Evolutionary conservation across 805 yeast genomes (phyloP), one percentile per base, ranked within the genome.

Genomic region (Metschnikowia borealis): DNA sequence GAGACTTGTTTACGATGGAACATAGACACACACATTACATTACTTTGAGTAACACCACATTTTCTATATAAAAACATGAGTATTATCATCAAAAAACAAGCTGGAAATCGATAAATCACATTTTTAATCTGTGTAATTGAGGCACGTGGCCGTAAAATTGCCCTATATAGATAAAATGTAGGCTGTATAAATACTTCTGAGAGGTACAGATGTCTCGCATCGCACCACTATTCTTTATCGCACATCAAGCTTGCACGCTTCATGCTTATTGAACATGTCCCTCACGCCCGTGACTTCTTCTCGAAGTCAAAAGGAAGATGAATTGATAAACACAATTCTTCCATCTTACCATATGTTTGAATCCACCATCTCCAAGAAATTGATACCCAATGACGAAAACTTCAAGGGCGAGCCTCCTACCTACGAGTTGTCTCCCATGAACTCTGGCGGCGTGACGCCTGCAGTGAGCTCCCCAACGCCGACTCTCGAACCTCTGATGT

Each of bases 301-400:
- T 49, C 56, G 54, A 18, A 56, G 55, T 37, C 51, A 48, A 33
- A 61, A 61, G 32, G 65, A 61, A 6, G 68, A 65, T 31, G 61
- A 61, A 23, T 56, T 71, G 44, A 57, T 70, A 43, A 57, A 53
- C 47, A 69, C 71, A 45, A 74, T 74, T 34, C 62, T 74, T 13
- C 78, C 78, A 1, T 71, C 77, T 8, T 74, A 73, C 55, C 73
- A 73, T 38, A 73, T 74, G 77, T 72, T 66, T 59, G 71, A 70
- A 57, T 63, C 75, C 32, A 74, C 77, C 5, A 62, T 74, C 7
- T 67, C 73, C 39, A 69, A 70, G 50, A 63, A 63, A 21, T 51
- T 73, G 49, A 67, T 68, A 1, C 70, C 70, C 14, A 56, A 68
- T 10, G 66, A 69, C 35, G 78, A 73, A 51, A 72, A 69, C 56